Evolutionary conservation across 495 filamentous ascomycete genomes (phyloP).

Genomic region (Penicillium pancosmium): DNA sequence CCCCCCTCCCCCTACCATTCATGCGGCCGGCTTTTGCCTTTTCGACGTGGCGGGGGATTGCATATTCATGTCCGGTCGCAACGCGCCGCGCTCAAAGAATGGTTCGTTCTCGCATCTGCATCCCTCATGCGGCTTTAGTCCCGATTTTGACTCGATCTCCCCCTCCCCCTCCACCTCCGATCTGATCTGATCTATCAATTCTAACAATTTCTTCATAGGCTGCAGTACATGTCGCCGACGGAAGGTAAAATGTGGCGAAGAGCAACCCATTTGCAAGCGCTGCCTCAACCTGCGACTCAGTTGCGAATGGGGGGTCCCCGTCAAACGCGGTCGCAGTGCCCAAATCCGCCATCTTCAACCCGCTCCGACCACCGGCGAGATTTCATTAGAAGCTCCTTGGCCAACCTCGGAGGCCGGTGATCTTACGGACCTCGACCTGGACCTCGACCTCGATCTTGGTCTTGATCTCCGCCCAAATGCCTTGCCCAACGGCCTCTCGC

Average conservation of each 20-base stretch:
- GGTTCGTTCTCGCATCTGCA: constrained; percentile 26
- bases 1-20: constrained; percentile 13
- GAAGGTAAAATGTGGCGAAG: constrained; percentile 60
- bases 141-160: constrained; percentile 15
- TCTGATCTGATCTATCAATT: not conserved
- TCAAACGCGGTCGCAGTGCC: constrained; percentile 33
- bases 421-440: constrained; percentile 9
- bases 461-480: not conserved
- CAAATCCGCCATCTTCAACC: constrained; percentile 39
- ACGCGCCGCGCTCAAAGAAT: constrained; percentile 52
- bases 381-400: constrained; percentile 13
- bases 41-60: constrained; percentile 27
- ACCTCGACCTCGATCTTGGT: constrained; percentile 8
- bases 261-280: constrained; percentile 50
- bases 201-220: constrained; percentile 25
- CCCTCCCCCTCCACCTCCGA: not conserved
- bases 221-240: constrained; percentile 58
- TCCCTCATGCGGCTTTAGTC: constrained; percentile 1
- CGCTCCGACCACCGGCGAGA: constrained; percentile 16
- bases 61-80: constrained; percentile 43
- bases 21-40: constrained; percentile 13
- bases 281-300: constrained; percentile 39
- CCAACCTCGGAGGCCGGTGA: constrained; percentile 16
- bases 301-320: constrained; percentile 44
- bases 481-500: constrained; percentile 12